These are phyloP conservation scores for Oryza nivara DNA, from an alignment of 176 grass and related monocot genomes.

Conservation along the genomic window DNA sequence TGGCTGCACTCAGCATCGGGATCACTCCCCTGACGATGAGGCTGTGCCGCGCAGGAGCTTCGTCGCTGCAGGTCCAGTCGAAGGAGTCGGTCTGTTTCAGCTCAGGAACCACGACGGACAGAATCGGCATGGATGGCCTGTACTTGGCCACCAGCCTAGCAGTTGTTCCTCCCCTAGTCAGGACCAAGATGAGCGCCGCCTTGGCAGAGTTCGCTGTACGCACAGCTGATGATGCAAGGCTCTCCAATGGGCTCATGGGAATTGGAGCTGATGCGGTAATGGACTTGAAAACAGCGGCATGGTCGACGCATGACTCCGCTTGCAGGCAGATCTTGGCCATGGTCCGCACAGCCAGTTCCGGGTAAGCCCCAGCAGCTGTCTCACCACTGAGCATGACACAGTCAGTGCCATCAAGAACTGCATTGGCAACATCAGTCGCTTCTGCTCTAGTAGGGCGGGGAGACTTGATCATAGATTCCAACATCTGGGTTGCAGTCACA, in stretches of 20 bases:
- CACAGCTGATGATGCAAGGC: constrained; percentile 83
- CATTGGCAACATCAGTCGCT: constrained; percentile 82
- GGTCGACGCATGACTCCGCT: constrained; percentile 68
- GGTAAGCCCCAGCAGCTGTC: constrained; percentile 85
- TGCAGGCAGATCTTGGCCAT: constrained; percentile 82
- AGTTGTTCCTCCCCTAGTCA: constrained; percentile 82
- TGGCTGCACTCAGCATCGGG: constrained; percentile 74
- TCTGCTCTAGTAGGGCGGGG: constrained; percentile 78
- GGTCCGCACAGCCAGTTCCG: constrained; percentile 76
- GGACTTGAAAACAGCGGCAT: constrained; percentile 65
- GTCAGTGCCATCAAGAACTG: constrained; percentile 79
- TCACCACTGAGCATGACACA: constrained; percentile 91
- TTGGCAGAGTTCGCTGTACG: constrained; percentile 77
- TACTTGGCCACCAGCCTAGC: constrained; percentile 84
- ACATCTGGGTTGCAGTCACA: constrained; percentile 88
- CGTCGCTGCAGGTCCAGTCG: constrained; percentile 77
- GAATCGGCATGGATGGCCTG: constrained; percentile 73
- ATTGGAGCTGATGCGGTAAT: constrained; percentile 62
- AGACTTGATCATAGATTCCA: constrained; percentile 93
- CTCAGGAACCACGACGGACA: constrained; percentile 84
- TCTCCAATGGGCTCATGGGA: constrained; percentile 81
- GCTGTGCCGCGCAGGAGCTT: constrained; percentile 76
- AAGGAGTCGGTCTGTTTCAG: constrained; percentile 63
- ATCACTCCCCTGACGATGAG: constrained; percentile 75
- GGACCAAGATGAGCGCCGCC: constrained; percentile 65